Evolutionary conservation across 1,284 basidiomycete species (phyloP), one percentile per base, ranked within the genome.

Genomic region (Ganoderma meredithae): DNA sequence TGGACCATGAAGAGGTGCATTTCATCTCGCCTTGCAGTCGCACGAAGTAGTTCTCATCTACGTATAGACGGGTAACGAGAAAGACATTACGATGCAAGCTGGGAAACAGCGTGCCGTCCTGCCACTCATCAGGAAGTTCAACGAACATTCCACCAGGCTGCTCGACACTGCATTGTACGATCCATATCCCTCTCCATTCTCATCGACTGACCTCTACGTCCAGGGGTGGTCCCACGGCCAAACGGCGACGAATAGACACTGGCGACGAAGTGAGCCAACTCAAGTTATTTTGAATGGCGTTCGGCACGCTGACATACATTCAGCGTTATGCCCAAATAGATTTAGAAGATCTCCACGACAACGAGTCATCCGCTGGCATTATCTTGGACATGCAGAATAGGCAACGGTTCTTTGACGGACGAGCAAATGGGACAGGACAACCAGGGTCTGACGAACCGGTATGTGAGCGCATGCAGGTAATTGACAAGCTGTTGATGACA

Each of bases 71-170:
- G 94, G 95, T 5, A 97, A 96, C 73, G 87, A 91, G 69, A 90
- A 88, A 77, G 98, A 99, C 76, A 81, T 95, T 58, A 99, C 98
- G 0, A 99, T 99, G 98, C 94, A 96, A 77, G 91, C 97, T 5
- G 98, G 98, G 8, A 89, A 92, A 73, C 94, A 98, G 78, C 86
- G 91, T 61, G 91, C 91, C 27, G 93, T 94, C 22, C 80, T 99
- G 47, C 98, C 98, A 0, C 86, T 99, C 41, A 98, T 99, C 75
- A 88, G 98, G 53, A 93, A 97, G 75, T 99, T 99, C 83, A 99
- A 99, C 77, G 95, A 98, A 76, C 98, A 99, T 80, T 97, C 95
- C 0, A 94, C 97, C 74, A 85, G 95, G 71, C 81, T 99, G 17
- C 83, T 99, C 36, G 92, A 93, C 67, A 88, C 92, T 56, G 89